These are phyloP conservation scores for Rhizoctonia solani DNA, from an alignment of 1,284 basidiomycete species.

Conservation along the genomic window DNA sequence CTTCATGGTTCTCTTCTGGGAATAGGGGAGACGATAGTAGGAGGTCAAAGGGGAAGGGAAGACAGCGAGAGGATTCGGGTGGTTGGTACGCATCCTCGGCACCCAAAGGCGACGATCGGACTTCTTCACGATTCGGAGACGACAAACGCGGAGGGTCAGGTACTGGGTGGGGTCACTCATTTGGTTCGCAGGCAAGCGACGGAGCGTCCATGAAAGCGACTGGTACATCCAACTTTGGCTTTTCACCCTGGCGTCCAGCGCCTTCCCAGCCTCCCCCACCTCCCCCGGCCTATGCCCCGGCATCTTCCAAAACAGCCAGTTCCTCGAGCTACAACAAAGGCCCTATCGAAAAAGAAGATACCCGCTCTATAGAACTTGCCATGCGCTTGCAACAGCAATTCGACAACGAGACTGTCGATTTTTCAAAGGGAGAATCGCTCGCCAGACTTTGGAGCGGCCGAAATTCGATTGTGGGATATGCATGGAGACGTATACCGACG, in stretches of 20 bases:
- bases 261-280: too few relatives aligned
- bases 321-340: conserved; percentile 20
- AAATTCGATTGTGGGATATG: conserved; percentile 63
- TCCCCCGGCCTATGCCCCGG: background rate
- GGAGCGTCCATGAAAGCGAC: too few relatives aligned
- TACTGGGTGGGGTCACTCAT: too few relatives aligned
- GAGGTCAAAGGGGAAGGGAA: too few relatives aligned
- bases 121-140: too few relatives aligned
- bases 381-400: conserved; percentile 51
- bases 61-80: background rate
- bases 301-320: background rate
- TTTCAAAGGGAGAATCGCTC: conserved; percentile 39
- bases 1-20: too few relatives aligned
- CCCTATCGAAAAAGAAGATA: background rate
- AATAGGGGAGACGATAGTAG: too few relatives aligned
- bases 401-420: conserved; percentile 51
- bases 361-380: conserved; percentile 43
- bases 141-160: too few relatives aligned
- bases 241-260: too few relatives aligned
- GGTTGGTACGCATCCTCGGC: background rate
- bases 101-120: too few relatives aligned
- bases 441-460: background rate
- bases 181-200: too few relatives aligned
- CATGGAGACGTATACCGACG: conserved; percentile 55
- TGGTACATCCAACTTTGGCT: too few relatives aligned